Base-by-base conservation (phyloP, 208 protist genomes). In the Trichomonas tenax region DNA sequence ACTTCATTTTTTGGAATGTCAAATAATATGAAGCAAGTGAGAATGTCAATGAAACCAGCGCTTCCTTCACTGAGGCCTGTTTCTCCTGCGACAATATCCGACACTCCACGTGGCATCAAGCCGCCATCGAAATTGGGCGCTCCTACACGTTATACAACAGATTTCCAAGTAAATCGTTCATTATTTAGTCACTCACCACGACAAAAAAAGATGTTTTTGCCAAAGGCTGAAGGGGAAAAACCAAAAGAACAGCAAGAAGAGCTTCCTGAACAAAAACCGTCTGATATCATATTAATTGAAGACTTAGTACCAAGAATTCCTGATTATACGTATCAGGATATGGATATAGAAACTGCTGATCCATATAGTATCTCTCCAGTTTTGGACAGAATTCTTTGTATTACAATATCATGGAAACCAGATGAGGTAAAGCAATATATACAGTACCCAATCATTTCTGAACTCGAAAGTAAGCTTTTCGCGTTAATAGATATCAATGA, bases 131-230 rank as follows among this genome's bases (percentile, higher is more conserved):
- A 38, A 48, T 41, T 38, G n/a, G 40, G 26, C 15, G 44, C 15
- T 48, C 41, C 15, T 38, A 17, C 86, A 48, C 11, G 44, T 48
- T 93, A 44, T 93, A 44, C 40, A 40, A 40, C 86, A 40, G 86
- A 93, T 93, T 93, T 93, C 31, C 44, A 93, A 93, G 86, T 93
- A 48, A 93, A 93, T 93, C 86, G 86, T 31, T 93, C 86, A 38
- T 51, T 93, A 51, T 93, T 93, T 51, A 9, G 31, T 34, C 82
- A 89, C 15, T 34, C 41, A 9, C 40, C 44, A 58, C 23, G 45
- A 4, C 44, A 34, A 93, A 93, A 93, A 15, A 93, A 34, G 26
- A 26, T 93, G 0, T 8, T 26, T 38, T 44, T 44, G 46, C 21
- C 44, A 48, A 93, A 51, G 34, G 40, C 86, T 38, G 45, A 93